These are phyloP conservation scores for Suillus spraguei DNA, from an alignment of 768 basidiomycete species.

Conservation along the genomic window DNA sequence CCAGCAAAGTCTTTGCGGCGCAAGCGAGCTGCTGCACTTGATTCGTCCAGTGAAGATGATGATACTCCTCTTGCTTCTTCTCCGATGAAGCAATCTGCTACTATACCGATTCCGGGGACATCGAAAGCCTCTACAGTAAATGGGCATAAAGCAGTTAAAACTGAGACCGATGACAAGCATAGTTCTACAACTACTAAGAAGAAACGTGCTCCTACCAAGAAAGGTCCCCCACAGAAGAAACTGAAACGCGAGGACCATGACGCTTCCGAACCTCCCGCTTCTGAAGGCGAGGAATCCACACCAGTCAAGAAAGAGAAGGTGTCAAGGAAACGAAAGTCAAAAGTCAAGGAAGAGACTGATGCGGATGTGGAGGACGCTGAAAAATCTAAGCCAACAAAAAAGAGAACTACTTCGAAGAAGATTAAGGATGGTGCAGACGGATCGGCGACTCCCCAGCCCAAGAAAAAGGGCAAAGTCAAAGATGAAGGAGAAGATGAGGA, in stretches of 20 bases:
- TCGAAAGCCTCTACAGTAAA: conserved; percentile 41
- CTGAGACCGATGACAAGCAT: conserved; percentile 43
- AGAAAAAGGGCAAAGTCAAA: conserved; percentile 61
- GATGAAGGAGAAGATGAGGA: conserved; percentile 65
- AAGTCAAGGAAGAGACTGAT: conserved; percentile 52
- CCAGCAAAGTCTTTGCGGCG: conserved; percentile 30
- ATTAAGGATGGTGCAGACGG: conserved; percentile 51
- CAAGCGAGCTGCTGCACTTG: conserved; percentile 61
- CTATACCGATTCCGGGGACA: conserved; percentile 44
- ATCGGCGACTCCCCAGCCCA: conserved; percentile 49
- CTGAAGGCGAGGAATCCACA: conserved; percentile 38
- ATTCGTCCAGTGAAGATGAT: conserved; percentile 61
- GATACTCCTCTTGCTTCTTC: conserved; percentile 74
- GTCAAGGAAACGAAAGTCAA: conserved; percentile 44
- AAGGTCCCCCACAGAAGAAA: conserved; percentile 67
- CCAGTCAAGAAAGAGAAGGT: conserved; percentile 26
- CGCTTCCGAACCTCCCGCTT: conserved; percentile 25
- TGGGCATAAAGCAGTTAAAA: conserved; percentile 38
- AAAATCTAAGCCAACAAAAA: conserved; percentile 45
- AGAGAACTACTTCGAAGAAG: conserved; percentile 55
- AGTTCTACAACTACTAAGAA: conserved; percentile 47
- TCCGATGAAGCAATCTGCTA: conserved; percentile 55
- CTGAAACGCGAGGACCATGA: conserved; percentile 49
- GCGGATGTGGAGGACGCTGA: conserved; percentile 51
- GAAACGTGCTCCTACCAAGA: conserved; percentile 44